Base-by-base conservation (phyloP, 176 grass and related monocot species). In the Miscanthus lutarioriparius region DNA sequence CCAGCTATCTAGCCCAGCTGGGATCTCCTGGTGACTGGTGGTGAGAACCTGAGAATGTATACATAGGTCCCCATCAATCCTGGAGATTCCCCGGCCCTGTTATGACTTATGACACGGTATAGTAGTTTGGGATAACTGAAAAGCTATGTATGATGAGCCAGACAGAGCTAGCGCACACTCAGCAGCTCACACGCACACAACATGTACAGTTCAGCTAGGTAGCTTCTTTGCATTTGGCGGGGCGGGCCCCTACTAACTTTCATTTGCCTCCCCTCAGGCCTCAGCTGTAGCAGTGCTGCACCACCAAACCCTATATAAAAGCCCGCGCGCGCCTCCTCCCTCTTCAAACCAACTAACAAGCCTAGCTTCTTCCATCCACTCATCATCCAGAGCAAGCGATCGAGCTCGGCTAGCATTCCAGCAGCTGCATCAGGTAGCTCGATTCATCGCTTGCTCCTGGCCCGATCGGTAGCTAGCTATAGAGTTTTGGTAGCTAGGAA, bases 251-350 rank as follows among this genome's bases (percentile, higher is more conserved):
- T 49, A 58, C 81, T 44, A 66, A 67, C 22, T 73, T 78, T 79
- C 72, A 14, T 2, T 32, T n/a, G n/a, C 28, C 30, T 51, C 5
- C 1, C 6, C 16, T 28, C 13, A 23, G 64, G 64, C 38, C 22
- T 61, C 82, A 41, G 1, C 74, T 7, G 30, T 58, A 74, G 26
- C 44, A 63, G 59, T 30, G 44, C 41, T 68, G 70, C 81, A 6
- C 0, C 5, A 93, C 94, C 88, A 87, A 93, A 93, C 88, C 88
- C 85, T 96, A 93, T 96, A 93, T 91, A 96, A 91, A 92, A 84
- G 72, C 83, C 82, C 51, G 68, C 70, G 77, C 62, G 53, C 75
- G 77, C 80, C 75, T 77, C 78, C 78, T 76, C 72, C 67, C 64
- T 53, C 59, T 67, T 61, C 67, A 82, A 91, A 89, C 76, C 80